Evolutionary conservation across 768 basidiomycete genomes (phyloP), one percentile per base, ranked within the genome.

Genomic region (Lactarius sanguifluus): DNA sequence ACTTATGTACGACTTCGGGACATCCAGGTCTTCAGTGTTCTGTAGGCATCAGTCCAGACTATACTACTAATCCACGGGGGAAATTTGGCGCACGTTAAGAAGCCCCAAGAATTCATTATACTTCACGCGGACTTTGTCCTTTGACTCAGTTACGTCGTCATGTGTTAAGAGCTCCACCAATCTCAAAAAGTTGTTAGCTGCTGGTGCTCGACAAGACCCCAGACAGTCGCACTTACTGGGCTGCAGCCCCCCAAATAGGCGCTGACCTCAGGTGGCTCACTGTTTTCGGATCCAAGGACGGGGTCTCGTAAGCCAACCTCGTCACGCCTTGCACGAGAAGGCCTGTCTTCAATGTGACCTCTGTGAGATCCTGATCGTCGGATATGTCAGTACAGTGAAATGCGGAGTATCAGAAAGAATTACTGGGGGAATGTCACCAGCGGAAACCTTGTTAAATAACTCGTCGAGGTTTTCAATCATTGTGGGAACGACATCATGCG

Each of bases 291-390:
- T 60, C 56, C n/a, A 38, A 57, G 9, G 38, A 32, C 3, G 43
- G 18, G 0, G 38, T 20, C 16, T 25, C 12, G 52, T 57, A 40
- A 47, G 45, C 47, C 34, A 68, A 13, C 13, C 57, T 34, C 64
- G 43, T 54, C 43, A 61, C 55, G 32, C 67, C 67, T 30, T 68
- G 67, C 23, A 68, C 25, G 52, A 68, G 52, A 28, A 68, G 59
- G 9, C 43, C 67, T 6, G 60, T 23, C 52, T 68, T 68, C 34
- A 68, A 30, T 1, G 45, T 16, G 54, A 32, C 52, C 16, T 43
- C 23, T 3, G 61, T 58, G 38, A 54, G 30, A 34, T 25, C 30
- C 65, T 66, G 52, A 23, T 25, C 47, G 18, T 58, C 9, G n/a
- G 25, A 28, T 16, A 38, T 32, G 47, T 66, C 57, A 62, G 47